Conservation (phyloP, 2,329 filamentous ascomycete genomes). For the Cadophora malorum region DNA sequence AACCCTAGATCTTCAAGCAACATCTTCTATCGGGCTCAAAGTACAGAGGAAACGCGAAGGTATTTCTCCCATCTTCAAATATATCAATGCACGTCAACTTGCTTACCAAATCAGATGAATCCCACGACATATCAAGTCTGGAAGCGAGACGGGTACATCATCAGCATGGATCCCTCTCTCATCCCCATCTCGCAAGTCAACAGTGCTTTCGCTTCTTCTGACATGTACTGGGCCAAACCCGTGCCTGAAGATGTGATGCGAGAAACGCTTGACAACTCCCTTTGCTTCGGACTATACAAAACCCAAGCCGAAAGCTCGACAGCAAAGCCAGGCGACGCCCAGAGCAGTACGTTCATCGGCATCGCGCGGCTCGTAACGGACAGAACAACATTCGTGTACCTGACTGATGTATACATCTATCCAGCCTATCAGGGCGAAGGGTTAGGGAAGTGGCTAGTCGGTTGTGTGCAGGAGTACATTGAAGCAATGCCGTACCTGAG, state of each 20-base stretch:
- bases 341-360: conserved; percentile 50
- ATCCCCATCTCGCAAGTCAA: no score
- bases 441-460: conserved; percentile 69
- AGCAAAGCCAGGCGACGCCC: neutral
- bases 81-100: no score
- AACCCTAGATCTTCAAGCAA: no score
- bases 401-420: conserved; percentile 71
- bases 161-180: no score
- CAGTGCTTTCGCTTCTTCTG: neutral
- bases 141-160: no score
- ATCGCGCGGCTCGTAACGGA: conserved; percentile 71
- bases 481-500: conserved; percentile 64
- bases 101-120: no score
- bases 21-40: no score
- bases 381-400: conserved; percentile 69
- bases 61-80: no score
- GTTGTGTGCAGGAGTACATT: conserved; percentile 62
- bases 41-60: no score
- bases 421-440: conserved; percentile 64
- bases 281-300: conserved; percentile 62
- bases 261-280: conserved; percentile 60
- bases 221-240: conserved; percentile 66
- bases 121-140: no score
- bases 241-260: conserved; percentile 55
- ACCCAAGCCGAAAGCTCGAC: neutral